A percentile compares a stretch with the other conserved stretches of the same genome.
These are phyloP conservation scores for Taxillus chinensis DNA, from an alignment of 164 flowering plant genomes.

Conservation along the genomic window DNA sequence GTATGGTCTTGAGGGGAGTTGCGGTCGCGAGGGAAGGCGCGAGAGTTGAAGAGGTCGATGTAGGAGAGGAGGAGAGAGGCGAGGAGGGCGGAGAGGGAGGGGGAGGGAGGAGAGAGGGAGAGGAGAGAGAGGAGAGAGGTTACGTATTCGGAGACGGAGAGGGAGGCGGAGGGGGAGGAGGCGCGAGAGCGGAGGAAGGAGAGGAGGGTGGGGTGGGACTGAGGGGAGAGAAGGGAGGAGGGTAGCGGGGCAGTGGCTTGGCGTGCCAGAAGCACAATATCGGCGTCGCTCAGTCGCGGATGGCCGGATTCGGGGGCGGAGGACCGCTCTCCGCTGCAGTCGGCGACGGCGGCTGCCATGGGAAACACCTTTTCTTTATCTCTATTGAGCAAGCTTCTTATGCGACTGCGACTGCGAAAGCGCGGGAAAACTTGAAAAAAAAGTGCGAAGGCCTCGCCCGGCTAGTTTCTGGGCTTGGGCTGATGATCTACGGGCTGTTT, in stretches of 20 bases:
- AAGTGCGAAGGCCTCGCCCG: too few relatives aligned
- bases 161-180: conserved; percentile 32
- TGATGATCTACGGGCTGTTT: too few relatives aligned
- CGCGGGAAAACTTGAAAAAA: too few relatives aligned
- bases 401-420: too few relatives aligned
- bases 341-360: conserved; percentile 13
- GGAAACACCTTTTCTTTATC: background rate
- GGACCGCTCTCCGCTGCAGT: background rate
- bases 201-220: conserved; percentile 36
- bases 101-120: conserved; percentile 26
- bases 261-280: conserved; percentile 39
- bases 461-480: too few relatives aligned
- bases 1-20: conserved; percentile 36
- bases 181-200: conserved; percentile 36
- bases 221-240: conserved; percentile 31
- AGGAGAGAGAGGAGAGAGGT: conserved; percentile 47
- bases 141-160: conserved; percentile 38
- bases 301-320: conserved; percentile 1
- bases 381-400: too few relatives aligned
- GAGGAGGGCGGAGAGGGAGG: conserved; percentile 37
- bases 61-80: conserved; percentile 39
- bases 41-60: conserved; percentile 42
- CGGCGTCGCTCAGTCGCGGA: conserved; percentile 21
- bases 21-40: conserved; percentile 39
- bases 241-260: conserved; percentile 26